Evolutionary conservation across 129 eudicot genomes (phyloP).

Genomic region (Flaveria brownii): DNA sequence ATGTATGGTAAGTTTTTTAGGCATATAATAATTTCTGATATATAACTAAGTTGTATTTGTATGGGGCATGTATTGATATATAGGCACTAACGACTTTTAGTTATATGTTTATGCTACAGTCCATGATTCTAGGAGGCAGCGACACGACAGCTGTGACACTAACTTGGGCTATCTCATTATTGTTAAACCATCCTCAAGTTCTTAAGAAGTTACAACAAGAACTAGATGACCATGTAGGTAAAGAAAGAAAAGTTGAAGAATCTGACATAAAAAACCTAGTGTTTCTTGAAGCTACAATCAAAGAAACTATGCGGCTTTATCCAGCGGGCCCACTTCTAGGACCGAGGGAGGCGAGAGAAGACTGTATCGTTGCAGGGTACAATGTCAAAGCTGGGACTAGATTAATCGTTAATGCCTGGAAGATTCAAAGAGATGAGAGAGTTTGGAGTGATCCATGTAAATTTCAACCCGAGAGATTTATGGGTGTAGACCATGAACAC

Average conservation of each 20-base stretch:
- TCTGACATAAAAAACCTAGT: constrained; percentile 31
- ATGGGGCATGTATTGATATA: not conserved
- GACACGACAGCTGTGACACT: constrained; percentile 31
- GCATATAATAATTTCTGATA: no score
- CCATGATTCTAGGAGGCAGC: constrained; percentile 24
- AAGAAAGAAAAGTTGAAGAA: constrained; percentile 39
- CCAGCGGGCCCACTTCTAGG: constrained; percentile 28
- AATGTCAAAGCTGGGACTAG: constrained; percentile 37
- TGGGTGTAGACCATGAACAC: constrained; percentile 33
- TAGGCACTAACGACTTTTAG: not conserved
- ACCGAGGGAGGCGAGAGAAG: constrained; percentile 26
- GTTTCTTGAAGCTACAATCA: constrained; percentile 36
- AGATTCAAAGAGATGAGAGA: constrained; percentile 39
- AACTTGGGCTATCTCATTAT: constrained; percentile 38
- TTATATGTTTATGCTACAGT: constrained; percentile 13
- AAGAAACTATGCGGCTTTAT: constrained; percentile 39
- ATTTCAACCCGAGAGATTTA: constrained; percentile 42
- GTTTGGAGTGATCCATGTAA: constrained; percentile 34
- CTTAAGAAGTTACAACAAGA: constrained; percentile 29
- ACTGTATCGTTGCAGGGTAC: constrained; percentile 33
- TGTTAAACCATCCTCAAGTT: constrained; percentile 29
- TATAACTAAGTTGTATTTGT: not conserved
- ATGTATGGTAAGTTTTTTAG: constrained; percentile 28
- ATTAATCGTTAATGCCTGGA: constrained; percentile 32
- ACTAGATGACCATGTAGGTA: constrained; percentile 30